phyloP scores from a whole-genome alignment of 208 protist species.

The Crithidia fasciculata region DNA sequence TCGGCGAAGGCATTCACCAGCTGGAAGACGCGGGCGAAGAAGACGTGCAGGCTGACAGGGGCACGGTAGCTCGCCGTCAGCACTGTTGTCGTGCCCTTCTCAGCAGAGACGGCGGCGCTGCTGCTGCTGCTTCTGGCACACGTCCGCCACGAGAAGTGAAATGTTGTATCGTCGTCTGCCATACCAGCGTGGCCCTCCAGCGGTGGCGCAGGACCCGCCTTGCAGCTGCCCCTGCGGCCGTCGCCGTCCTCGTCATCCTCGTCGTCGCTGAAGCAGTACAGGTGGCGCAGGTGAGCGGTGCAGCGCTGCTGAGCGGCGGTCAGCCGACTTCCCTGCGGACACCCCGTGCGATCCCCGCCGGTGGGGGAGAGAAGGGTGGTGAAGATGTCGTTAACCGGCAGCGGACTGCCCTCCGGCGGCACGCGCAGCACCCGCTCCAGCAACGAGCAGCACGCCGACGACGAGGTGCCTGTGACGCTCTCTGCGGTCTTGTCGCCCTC shows the following conservation, averaged over 20 bases:
- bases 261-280: slow-evolving; percentile 43
- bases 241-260: slow-evolving; percentile 14
- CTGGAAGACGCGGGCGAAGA: slow-evolving; percentile 53
- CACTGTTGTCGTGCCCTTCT: background rate
- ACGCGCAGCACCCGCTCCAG: slow-evolving; percentile 39
- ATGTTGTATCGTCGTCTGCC: background rate
- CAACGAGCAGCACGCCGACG: slow-evolving; percentile 33
- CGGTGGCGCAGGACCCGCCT: background rate
- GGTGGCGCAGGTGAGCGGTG: slow-evolving; percentile 17
- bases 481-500: background rate
- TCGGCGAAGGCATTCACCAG: slow-evolving; percentile 35
- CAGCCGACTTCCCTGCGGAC: background rate
- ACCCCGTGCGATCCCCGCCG: background rate
- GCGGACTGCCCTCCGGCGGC: slow-evolving; percentile 24
- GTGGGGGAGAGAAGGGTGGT: slow-evolving; percentile 11
- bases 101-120: background rate
- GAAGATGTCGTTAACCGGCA: slow-evolving; percentile 38
- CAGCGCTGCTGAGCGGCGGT: slow-evolving; percentile 13
- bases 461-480: background rate
- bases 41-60: slow-evolving; percentile 41
- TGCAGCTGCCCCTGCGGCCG: background rate
- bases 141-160: background rate
- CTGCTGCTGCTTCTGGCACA: background rate
- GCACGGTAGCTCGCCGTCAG: slow-evolving; percentile 27
- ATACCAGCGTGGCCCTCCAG: background rate